These are phyloP conservation scores for Chaetomiaceae sp. DNA, from an alignment of 2,329 filamentous ascomycete genomes.

Conservation along the genomic window DNA sequence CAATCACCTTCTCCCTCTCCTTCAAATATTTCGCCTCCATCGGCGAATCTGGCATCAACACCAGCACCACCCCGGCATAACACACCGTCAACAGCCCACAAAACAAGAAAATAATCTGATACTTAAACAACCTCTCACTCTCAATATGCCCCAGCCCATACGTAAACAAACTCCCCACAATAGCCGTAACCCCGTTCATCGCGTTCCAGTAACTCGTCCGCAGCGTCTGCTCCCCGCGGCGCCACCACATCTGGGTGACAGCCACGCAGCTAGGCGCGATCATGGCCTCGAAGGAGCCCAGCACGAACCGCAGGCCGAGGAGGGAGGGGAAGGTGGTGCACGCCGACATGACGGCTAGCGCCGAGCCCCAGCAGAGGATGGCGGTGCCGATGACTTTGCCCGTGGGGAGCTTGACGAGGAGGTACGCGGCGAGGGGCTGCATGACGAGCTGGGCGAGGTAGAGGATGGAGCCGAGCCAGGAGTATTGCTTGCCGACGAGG, in stretches of 20 bases:
- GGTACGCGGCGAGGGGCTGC: constrained; percentile 50
- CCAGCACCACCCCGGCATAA: constrained; percentile 47
- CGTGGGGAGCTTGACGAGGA: constrained; percentile 50
- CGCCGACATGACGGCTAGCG: constrained; percentile 47
- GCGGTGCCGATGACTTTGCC: constrained; percentile 50
- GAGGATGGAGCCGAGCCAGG: constrained; percentile 58
- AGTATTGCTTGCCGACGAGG: constrained; percentile 45
- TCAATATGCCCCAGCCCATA: constrained; percentile 48
- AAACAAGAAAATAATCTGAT: constrained; percentile 44
- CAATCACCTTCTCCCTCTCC: constrained; percentile 47
- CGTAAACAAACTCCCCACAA: constrained; percentile 52
- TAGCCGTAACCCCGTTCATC: constrained; percentile 52
- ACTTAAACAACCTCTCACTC: constrained; percentile 39
- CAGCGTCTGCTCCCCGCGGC: constrained; percentile 47
- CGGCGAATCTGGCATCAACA: constrained; percentile 61
- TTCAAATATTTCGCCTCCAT: constrained; percentile 55
- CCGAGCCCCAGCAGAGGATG: constrained; percentile 50
- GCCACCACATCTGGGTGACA: constrained; percentile 53
- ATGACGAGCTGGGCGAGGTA: constrained; percentile 57
- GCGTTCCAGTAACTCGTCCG: constrained; percentile 49
- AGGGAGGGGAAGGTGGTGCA: constrained; percentile 45
- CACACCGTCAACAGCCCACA: constrained; percentile 48
- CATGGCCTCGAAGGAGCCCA: constrained; percentile 45
- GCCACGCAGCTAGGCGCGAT: constrained; percentile 49
- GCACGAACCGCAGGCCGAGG: constrained; percentile 41